These are phyloP conservation scores for Euphorbia pulcherrima DNA, from an alignment of 345 rosid species.

Conservation along the genomic window DNA sequence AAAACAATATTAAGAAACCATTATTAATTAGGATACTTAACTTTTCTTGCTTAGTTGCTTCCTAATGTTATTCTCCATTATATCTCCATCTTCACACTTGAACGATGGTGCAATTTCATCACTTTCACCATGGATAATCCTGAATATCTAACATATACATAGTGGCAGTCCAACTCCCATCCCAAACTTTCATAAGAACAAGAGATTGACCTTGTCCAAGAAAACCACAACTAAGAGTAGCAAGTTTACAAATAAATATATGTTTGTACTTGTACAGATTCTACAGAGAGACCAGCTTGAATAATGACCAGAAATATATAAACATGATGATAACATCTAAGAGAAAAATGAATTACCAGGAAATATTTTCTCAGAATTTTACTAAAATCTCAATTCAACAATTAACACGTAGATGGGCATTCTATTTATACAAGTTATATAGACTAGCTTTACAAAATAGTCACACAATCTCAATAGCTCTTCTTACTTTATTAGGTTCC, in stretches of 20 bases:
- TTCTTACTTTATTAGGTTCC: background rate
- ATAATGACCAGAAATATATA: background rate
- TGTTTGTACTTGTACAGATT: background rate
- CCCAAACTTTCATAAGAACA: background rate
- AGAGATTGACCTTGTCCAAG: constrained; percentile 6
- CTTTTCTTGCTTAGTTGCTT: too few relatives aligned
- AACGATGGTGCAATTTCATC: too few relatives aligned
- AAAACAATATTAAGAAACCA: too few relatives aligned
- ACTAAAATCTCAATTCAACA: background rate
- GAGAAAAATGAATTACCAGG: background rate
- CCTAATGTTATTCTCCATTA: too few relatives aligned
- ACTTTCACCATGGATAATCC: too few relatives aligned
- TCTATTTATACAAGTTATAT: background rate
- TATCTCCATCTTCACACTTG: too few relatives aligned
- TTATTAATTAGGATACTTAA: too few relatives aligned
- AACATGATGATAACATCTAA: background rate
- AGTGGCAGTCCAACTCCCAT: background rate
- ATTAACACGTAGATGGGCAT: background rate
- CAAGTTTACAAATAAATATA: background rate
- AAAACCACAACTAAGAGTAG: background rate
- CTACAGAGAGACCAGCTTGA: background rate
- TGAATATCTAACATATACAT: too few relatives aligned
- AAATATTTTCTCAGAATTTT: background rate
- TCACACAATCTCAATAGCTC: background rate
- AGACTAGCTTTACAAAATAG: background rate